These are phyloP conservation scores for Boletus sp. DNA, from an alignment of 768 basidiomycete species.

Conservation along the genomic window DNA sequence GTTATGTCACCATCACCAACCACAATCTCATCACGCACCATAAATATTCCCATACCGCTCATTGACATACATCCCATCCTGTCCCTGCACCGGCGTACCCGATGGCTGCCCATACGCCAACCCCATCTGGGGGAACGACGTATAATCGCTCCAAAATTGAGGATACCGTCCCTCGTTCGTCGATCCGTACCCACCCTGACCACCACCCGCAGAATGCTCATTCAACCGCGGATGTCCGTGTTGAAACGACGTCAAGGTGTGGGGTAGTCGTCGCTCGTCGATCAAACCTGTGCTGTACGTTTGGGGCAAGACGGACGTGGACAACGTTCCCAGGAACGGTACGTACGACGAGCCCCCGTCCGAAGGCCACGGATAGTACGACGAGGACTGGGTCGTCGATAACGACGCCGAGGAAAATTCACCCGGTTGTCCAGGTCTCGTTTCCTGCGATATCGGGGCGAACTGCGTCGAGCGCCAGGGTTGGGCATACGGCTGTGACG, in stretches of 20 bases:
- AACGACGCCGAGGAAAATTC: conserved; percentile 8
- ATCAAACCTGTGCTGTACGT: conserved; percentile 71
- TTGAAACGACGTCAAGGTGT: conserved; percentile 12
- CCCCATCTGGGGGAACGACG: conserved; percentile 48
- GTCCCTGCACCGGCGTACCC: conserved; percentile 11
- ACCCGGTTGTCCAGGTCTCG: conserved; percentile 5
- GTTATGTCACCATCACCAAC: neutral
- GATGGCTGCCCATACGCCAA: conserved; percentile 33
- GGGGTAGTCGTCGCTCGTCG: conserved; percentile 42
- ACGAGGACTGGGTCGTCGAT: conserved; percentile 14
- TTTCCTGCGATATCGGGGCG: conserved; percentile 1
- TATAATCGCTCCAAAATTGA: conserved; percentile 56
- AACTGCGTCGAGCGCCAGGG: conserved; percentile 31
- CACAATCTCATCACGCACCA: conserved; percentile 17
- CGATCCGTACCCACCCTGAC: conserved; percentile 20
- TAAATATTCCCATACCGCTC: conserved; percentile 28
- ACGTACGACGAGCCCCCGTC: conserved; percentile 28
- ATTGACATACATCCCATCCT: conserved; percentile 22
- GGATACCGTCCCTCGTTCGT: conserved; percentile 37
- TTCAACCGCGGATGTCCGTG: conserved; percentile 17
- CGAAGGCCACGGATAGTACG: conserved; percentile 49
- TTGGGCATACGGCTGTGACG: conserved; percentile 24
- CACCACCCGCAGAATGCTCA: conserved; percentile 11
- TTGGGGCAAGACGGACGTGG: conserved; percentile 72
- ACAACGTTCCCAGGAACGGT: conserved; percentile 47